Base-by-base conservation (phyloP, 768 basidiomycete genomes). In the Calvatia gigantea region DNA sequence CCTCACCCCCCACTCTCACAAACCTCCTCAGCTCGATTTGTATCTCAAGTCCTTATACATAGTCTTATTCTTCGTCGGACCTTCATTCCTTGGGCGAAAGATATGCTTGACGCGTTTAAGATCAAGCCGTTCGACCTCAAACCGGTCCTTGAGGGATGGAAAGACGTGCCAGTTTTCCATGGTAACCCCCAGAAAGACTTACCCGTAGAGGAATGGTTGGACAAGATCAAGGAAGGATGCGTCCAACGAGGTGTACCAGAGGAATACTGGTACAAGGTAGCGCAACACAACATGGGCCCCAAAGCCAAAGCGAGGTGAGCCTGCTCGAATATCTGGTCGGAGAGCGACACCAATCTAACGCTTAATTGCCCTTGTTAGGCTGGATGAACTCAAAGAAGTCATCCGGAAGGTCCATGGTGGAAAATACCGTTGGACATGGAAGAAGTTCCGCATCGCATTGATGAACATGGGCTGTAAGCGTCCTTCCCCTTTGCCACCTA, bases 221-320 rank as follows among this genome's bases (percentile, higher is more conserved):
- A 83, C 49, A 72, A 80, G 61, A 85, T 91, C 67, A 89, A 81
- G 71, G 73, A 77, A 32, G 89, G 87, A n/a, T 90, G 88, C 60
- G 64, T 79, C 50, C 76, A 86, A 61, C 80, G 84, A 59, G 82
- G 85, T 48, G 79, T 91, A 23, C 89, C 89, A 35, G 81, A 87
- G 66, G 87, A 90, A 61, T 90, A 80, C 69, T 91, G 89, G 89
- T 83, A 89, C 74, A 87, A 87, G 61, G 87, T 87, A 47, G 89
- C 81, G 19, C 87, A 89, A 65, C 84, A 86, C 63, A 89, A 81
- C 66, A 81, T 91, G 78, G 86, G 84, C 1, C 78, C 78, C 33
- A 81, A 83, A 61, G 87, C 89, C n/a, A 83, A 74, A 67, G 74
- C 74, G 33, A 80, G 85, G 74, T 79, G 52, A 42, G 69, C 62